These are phyloP conservation scores for Beauveria rudraprayagi DNA, from an alignment of 2,329 filamentous ascomycete species.

Conservation along the genomic window DNA sequence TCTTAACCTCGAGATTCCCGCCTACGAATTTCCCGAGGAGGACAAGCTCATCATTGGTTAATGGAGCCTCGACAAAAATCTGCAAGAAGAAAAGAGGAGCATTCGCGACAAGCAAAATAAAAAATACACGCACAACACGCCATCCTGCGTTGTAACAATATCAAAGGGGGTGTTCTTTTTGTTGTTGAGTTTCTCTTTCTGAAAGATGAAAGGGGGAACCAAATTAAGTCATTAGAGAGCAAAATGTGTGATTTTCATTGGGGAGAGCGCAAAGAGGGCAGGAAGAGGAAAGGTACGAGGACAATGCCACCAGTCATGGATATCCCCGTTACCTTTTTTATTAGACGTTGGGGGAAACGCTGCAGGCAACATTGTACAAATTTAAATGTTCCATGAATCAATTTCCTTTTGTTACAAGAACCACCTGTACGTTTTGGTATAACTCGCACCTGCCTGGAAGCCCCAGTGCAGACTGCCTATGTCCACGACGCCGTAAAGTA, in stretches of 20 bases:
- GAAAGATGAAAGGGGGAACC: not conserved
- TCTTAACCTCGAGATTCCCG: conserved; percentile 91
- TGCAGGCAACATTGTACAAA: conserved; percentile 14
- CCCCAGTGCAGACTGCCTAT: too few relatives aligned
- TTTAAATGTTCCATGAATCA: conserved; percentile 9
- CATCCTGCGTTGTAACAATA: conserved; percentile 11
- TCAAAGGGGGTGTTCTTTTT: conserved; percentile 1
- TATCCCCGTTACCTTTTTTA: not conserved
- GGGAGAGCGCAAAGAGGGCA: not conserved
- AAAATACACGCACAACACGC: conserved; percentile 8
- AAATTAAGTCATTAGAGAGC: conserved; percentile 7
- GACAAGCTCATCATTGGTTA: conserved; percentile 90
- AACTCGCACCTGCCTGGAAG: too few relatives aligned
- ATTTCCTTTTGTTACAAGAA: conserved; percentile 12
- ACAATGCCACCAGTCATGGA: not conserved
- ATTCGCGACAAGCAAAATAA: not conserved
- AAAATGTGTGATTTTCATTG: not conserved
- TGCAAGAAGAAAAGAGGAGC: not conserved
- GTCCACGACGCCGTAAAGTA: not conserved
- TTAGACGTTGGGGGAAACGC: conserved; percentile 12
- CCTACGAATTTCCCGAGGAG: conserved; percentile 89
- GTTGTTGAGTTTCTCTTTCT: not conserved
- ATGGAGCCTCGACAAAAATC: conserved; percentile 20
- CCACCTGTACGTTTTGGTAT: not conserved
- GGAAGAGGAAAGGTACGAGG: not conserved